phyloP scores from a whole-genome alignment of 352 stramenopile genomes.

The Phytophthora gonapodyides region DNA sequence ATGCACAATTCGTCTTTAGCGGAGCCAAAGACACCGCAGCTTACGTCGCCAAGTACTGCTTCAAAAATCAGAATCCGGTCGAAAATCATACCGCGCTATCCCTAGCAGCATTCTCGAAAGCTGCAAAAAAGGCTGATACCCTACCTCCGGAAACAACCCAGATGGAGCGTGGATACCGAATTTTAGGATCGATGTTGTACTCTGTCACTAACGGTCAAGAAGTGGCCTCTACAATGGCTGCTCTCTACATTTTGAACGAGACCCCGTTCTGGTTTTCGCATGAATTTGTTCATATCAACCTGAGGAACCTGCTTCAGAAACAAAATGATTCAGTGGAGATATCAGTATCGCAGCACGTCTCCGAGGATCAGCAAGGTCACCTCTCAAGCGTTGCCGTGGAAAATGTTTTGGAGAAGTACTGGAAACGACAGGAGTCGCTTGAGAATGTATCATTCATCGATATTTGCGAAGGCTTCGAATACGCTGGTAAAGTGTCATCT shows the following conservation, averaged over 20 bases:
- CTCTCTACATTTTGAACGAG: conserved; percentile 7
- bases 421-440: too few species aligned
- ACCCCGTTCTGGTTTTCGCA: conserved; percentile 19
- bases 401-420: too few species aligned
- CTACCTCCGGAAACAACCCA: not conserved
- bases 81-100: conserved; percentile 19
- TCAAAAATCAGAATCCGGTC: conserved; percentile 19
- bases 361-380: too few species aligned
- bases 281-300: not conserved
- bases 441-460: too few species aligned
- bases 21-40: too few species aligned
- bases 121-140: not conserved
- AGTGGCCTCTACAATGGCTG: conserved; percentile 6
- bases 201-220: conserved; percentile 10
- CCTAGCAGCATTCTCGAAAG: not conserved
- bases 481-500: too few species aligned
- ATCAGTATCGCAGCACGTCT: too few species aligned
- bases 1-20: conserved; percentile 17
- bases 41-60: conserved; percentile 32
- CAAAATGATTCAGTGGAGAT: too few species aligned
- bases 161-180: conserved; percentile 1
- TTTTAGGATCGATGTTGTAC: conserved; percentile 12
- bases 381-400: too few species aligned
- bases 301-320: too few species aligned
- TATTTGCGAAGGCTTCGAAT: too few species aligned